Evolutionary conservation across 352 stramenopile species (phyloP).

Genomic region (Stramenopiles sp.): DNA sequence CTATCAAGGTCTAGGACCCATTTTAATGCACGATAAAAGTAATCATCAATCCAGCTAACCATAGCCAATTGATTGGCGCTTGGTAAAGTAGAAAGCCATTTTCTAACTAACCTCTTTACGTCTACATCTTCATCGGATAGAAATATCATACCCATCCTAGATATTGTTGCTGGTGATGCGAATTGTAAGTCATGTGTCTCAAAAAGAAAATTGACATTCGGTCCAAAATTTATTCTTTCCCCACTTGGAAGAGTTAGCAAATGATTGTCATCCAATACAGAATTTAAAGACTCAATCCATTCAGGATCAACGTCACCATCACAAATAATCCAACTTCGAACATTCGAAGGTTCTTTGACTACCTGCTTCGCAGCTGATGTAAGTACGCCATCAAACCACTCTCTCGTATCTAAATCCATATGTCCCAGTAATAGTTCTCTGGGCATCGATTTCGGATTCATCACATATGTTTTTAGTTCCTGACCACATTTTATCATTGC

Average conservation of each 20-base stretch:
- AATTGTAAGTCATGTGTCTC: constrained; percentile 70
- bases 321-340: constrained; percentile 67
- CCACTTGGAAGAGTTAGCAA: constrained; percentile 71
- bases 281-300: constrained; percentile 82
- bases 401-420: constrained; percentile 69
- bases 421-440: constrained; percentile 43
- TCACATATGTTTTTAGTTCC: constrained; percentile 55
- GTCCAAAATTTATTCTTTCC: constrained; percentile 64
- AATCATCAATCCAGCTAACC: not conserved
- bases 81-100: constrained; percentile 14
- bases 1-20: not conserved
- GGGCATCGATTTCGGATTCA: constrained; percentile 81
- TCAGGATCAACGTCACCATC: constrained; percentile 75
- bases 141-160: constrained; percentile 82
- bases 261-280: constrained; percentile 74
- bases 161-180: constrained; percentile 73
- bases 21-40: constrained; percentile 8
- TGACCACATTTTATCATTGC: constrained; percentile 31
- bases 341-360: constrained; percentile 41
- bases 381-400: constrained; percentile 73
- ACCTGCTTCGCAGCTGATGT: constrained; percentile 49
- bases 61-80: not conserved
- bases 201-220: constrained; percentile 82
- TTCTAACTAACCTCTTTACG: constrained; percentile 16
- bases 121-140: constrained; percentile 47